These are phyloP conservation scores for Aspergillus sp. DNA, from an alignment of 2,329 filamentous ascomycete genomes.

Conservation along the genomic window DNA sequence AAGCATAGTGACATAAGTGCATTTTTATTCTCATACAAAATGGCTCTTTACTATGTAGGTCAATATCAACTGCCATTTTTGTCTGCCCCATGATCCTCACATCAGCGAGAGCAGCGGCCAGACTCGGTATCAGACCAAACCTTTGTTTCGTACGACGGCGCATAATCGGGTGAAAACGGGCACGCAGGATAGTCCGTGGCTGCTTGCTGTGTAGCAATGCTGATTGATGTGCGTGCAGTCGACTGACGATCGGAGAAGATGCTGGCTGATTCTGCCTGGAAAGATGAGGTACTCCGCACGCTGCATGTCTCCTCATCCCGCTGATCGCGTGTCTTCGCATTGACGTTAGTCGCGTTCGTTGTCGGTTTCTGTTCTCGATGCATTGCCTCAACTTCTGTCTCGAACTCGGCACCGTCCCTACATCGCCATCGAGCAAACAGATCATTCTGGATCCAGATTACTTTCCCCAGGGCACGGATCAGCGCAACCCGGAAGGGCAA, in stretches of 20 bases:
- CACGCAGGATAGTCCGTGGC: conserved; percentile 21
- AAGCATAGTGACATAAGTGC: no score
- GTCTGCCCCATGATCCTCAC: neutral
- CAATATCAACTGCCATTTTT: no score
- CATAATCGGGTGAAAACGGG: conserved; percentile 32
- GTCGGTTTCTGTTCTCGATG: neutral
- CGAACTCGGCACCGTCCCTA: conserved; percentile 64
- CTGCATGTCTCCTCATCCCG: neutral
- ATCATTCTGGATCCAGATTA: conserved; percentile 87
- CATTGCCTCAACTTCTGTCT: conserved; percentile 35
- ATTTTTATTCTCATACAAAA: no score
- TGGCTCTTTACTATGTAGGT: no score
- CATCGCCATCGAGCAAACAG: conserved; percentile 83
- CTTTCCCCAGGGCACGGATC: conserved; percentile 74
- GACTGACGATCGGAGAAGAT: neutral
- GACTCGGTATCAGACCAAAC: conserved; percentile 25
- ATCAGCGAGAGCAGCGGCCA: neutral
- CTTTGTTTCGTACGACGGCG: conserved; percentile 29
- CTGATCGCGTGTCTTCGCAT: neutral
- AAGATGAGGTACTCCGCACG: neutral
- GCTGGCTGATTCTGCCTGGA: neutral
- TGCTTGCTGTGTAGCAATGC: conserved; percentile 30
- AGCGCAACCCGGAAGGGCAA: conserved; percentile 70
- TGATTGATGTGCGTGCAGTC: neutral
- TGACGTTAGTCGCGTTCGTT: neutral